Evolutionary conservation across 176 grass and related monocot species (phyloP).

Genomic region (Alopecurus myosuroides): DNA sequence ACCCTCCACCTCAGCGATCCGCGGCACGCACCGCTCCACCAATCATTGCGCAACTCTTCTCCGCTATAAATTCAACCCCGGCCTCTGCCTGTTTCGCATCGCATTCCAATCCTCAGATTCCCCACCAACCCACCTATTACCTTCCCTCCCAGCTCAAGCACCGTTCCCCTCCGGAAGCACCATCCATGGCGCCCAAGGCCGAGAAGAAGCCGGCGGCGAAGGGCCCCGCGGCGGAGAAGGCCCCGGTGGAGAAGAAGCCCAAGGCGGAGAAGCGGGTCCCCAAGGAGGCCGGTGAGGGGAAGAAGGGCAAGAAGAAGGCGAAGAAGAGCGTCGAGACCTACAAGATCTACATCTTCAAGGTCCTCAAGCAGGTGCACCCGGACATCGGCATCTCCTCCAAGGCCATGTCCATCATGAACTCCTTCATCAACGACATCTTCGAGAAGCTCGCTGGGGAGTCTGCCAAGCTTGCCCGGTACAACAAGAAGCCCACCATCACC

Average conservation of each 20-base stretch:
- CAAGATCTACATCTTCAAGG: constrained; percentile 98
- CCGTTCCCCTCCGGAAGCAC: not conserved
- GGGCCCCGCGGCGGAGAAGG: not conserved
- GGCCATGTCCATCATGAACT: constrained; percentile 98
- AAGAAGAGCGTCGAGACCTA: constrained; percentile 74
- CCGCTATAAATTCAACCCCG: not conserved
- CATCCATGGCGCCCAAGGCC: not conserved
- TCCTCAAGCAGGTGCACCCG: constrained; percentile 85
- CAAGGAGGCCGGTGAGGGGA: not conserved
- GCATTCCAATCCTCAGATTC: not conserved
- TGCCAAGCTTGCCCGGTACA: constrained; percentile 27
- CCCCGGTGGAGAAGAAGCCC: not conserved
- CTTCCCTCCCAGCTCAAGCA: too few species aligned
- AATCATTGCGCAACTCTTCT: not conserved
- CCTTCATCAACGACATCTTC: constrained; percentile 86
- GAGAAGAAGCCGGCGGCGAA: not conserved
- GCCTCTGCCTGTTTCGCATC: not conserved
- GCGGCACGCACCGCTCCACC: not conserved
- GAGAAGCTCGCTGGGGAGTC: constrained; percentile 65
- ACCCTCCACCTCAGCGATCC: not conserved
- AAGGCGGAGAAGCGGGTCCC: not conserved
- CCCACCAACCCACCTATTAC: not conserved
- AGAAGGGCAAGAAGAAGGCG: constrained; percentile 41
- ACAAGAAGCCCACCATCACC: constrained; percentile 67
- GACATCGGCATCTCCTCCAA: constrained; percentile 91